phyloP scores from a whole-genome alignment of 306 rosid genomes.

The Bauhinia variegata region DNA sequence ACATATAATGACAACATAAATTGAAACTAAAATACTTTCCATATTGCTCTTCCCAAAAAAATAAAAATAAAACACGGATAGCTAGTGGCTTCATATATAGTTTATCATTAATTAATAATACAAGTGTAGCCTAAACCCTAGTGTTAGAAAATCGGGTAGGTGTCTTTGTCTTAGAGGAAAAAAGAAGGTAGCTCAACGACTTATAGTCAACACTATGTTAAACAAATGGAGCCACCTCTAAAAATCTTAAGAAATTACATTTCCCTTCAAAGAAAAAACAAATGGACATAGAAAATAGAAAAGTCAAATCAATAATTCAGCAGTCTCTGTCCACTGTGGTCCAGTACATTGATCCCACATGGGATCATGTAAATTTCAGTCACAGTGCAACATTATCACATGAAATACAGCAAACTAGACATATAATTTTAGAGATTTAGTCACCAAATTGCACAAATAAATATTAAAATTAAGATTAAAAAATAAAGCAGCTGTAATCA shows the following conservation, averaged over 20 bases:
- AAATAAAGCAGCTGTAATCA: neutral
- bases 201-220: slow-evolving; percentile 15
- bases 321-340: slow-evolving; percentile 37
- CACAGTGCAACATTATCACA: slow-evolving; percentile 39
- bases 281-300: slow-evolving; percentile 12
- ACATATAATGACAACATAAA: too few relatives aligned
- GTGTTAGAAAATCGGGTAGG: too few relatives aligned
- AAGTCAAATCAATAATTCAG: slow-evolving; percentile 40
- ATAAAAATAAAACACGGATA: too few relatives aligned
- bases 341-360: slow-evolving; percentile 50
- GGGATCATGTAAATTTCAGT: slow-evolving; percentile 58
- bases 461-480: neutral
- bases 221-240: slow-evolving; percentile 20
- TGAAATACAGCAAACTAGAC: slow-evolving; percentile 50
- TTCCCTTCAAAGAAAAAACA: slow-evolving; percentile 11
- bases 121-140: too few relatives aligned
- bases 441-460: slow-evolving; percentile 12
- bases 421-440: slow-evolving; percentile 26
- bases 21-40: too few relatives aligned
- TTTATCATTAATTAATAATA: too few relatives aligned
- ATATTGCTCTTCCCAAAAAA: too few relatives aligned
- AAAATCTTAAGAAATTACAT: slow-evolving; percentile 34
- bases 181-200: slow-evolving; percentile 41
- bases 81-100: too few relatives aligned
- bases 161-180: too few relatives aligned